Percentiles rank a stretch among this genome's conserved stretches.
Evolutionary conservation across 768 basidiomycete species (phyloP).

Genomic region (Daedalea quercina): DNA sequence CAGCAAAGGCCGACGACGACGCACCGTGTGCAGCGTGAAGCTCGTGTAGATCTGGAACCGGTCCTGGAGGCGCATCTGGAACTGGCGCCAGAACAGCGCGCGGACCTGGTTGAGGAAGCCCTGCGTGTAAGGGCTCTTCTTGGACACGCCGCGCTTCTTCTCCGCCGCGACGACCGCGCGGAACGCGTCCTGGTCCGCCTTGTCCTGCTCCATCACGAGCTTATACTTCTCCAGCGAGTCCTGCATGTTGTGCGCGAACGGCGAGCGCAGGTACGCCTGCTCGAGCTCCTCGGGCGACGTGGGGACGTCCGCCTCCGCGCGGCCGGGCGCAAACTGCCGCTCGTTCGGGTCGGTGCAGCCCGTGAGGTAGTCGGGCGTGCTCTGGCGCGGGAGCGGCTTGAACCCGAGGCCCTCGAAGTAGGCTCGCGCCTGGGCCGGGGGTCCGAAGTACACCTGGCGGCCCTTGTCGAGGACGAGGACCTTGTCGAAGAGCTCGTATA

Average conservation of each 20-base stretch:
- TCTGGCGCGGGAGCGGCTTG: constrained; percentile 71
- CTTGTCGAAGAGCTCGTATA: constrained; percentile 80
- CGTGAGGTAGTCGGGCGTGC: constrained; percentile 80
- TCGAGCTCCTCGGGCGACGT: constrained; percentile 66
- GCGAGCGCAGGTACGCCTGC: constrained; percentile 47
- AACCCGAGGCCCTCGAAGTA: constrained; percentile 79
- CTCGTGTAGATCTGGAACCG: constrained; percentile 72
- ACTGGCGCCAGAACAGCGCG: constrained; percentile 66
- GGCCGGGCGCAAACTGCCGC: constrained; percentile 66
- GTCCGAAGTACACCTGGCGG: constrained; percentile 77
- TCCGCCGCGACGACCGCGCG: constrained; percentile 66
- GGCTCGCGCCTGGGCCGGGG: constrained; percentile 59
- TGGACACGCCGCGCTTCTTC: constrained; percentile 72
- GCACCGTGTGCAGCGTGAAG: constrained; percentile 51
- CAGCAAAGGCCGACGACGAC: constrained; percentile 26
- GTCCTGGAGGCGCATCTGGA: constrained; percentile 70
- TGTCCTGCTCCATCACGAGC: constrained; percentile 47
- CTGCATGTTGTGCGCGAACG: constrained; percentile 36
- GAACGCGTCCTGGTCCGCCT: constrained; percentile 69
- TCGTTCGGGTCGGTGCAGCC: constrained; percentile 83
- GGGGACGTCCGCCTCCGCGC: constrained; percentile 51
- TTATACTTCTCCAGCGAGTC: constrained; percentile 51
- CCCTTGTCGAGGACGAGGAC: constrained; percentile 80
- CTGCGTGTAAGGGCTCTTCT: constrained; percentile 78
- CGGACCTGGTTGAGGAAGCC: constrained; percentile 69